Evolutionary conservation across 306 rosid genomes (phyloP).

Genomic region (Vigna hirtella): DNA sequence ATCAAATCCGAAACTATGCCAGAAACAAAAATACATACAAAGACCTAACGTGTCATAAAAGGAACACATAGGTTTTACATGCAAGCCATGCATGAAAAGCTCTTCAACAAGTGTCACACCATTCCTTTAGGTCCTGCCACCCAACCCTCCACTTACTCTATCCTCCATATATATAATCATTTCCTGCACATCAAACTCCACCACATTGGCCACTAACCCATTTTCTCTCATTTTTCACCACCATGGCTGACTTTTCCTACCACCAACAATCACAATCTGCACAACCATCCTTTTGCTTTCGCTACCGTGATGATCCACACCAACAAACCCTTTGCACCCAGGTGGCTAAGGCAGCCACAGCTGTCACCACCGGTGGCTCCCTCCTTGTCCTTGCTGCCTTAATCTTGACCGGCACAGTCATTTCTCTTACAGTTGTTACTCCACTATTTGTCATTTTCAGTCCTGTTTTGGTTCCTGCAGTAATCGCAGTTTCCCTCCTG

Average conservation of each 20-base stretch:
- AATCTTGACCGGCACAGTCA: slow-evolving; percentile 58
- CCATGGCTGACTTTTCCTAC: not conserved
- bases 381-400: slow-evolving; percentile 64
- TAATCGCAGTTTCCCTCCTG: slow-evolving; percentile 48
- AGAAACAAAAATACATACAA: not conserved
- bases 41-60: slow-evolving; percentile 49
- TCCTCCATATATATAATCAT: slow-evolving; percentile 39
- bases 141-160: not conserved
- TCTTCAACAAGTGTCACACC: slow-evolving; percentile 59
- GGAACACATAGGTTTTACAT: slow-evolving; percentile 38
- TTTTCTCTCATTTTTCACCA: not conserved
- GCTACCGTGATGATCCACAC: not conserved
- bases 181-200: slow-evolving; percentile 26
- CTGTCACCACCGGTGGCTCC: slow-evolving; percentile 67
- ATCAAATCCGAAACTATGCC: no score
- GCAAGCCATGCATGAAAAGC: slow-evolving; percentile 71
- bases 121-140: slow-evolving; percentile 51
- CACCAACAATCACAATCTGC: no score
- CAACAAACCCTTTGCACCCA: slow-evolving; percentile 50
- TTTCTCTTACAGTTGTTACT: slow-evolving; percentile 59
- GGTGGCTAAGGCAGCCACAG: slow-evolving; percentile 65
- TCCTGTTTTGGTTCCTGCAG: slow-evolving; percentile 76
- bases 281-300: not conserved
- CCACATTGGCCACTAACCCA: no score
- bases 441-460: slow-evolving; percentile 85